Percentiles rank a stretch among this genome's conserved stretches.
phyloP scores from a whole-genome alignment of 2,329 filamentous ascomycete species.

The Penicillium sp. region DNA sequence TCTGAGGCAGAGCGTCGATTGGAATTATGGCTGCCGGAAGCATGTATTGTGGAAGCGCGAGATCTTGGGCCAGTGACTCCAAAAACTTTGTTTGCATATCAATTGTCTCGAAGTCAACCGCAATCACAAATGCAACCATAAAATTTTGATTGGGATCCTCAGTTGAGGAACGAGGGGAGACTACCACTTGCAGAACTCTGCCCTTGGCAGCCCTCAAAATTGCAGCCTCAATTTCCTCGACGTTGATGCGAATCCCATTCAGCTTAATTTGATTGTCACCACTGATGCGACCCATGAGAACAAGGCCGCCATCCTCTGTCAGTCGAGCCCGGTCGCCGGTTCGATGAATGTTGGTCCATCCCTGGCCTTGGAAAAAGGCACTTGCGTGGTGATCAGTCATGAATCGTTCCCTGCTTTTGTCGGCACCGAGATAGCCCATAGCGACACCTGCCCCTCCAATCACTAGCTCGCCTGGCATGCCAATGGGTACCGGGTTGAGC shows the following conservation, averaged over 20 bases:
- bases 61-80: constrained; percentile 25
- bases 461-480: constrained; percentile 46
- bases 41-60: constrained; percentile 42
- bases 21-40: constrained; percentile 31
- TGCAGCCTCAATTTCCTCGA: constrained; percentile 47
- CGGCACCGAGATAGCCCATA: constrained; percentile 15
- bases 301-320: constrained; percentile 25
- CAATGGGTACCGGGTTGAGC: constrained; percentile 40
- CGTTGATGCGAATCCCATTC: constrained; percentile 44
- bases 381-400: constrained; percentile 12
- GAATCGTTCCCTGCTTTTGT: constrained; percentile 10
- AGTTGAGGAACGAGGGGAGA: constrained; percentile 10
- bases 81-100: constrained; percentile 15
- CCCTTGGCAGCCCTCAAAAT: constrained; percentile 29
- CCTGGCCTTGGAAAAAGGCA: constrained; percentile 5
- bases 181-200: constrained; percentile 13
- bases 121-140: constrained; percentile 15
- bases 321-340: constrained; percentile 17
- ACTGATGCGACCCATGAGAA: constrained; percentile 30
- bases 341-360: constrained; percentile 14
- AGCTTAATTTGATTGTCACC: constrained; percentile 33
- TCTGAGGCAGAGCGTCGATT: constrained; percentile 29
- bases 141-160: constrained; percentile 1
- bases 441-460: constrained; percentile 33
- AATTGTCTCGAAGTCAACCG: background rate